These are phyloP conservation scores for Cryptomeria japonica DNA, from an alignment of 75 land plant species.

Conservation along the genomic window DNA sequence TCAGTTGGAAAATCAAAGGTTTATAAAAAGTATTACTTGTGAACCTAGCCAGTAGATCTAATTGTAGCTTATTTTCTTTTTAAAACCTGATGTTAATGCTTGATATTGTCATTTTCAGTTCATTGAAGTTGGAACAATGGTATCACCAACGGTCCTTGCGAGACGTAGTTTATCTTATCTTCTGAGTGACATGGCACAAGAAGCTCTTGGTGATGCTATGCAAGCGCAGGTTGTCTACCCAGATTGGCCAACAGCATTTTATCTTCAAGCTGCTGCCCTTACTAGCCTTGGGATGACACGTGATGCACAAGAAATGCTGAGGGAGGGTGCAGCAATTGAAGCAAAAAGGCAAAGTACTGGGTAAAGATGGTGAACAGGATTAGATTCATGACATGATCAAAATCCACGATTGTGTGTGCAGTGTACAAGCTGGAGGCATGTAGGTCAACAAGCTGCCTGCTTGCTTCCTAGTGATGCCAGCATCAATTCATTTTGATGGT, in stretches of 20 bases:
- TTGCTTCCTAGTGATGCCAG: slow-evolving; percentile 1
- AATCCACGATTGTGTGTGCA: not conserved
- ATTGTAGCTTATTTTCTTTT: slow-evolving; percentile 1
- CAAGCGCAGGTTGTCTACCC: slow-evolving; percentile 66
- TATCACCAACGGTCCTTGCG: slow-evolving; percentile 64
- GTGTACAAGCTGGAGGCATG: not conserved
- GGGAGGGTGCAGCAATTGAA: slow-evolving; percentile 45
- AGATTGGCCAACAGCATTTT: slow-evolving; percentile 68
- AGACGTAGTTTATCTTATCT: slow-evolving; percentile 63
- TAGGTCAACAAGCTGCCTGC: slow-evolving; percentile 12
- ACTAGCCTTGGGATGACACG: slow-evolving; percentile 49
- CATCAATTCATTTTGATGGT: not conserved
- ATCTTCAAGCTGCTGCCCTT: slow-evolving; percentile 66
- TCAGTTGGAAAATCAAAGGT: not conserved
- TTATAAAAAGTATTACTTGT: not conserved
- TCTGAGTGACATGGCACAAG: slow-evolving; percentile 56
- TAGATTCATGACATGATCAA: not conserved
- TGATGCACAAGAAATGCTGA: slow-evolving; percentile 59
- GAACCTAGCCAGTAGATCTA: not conserved
- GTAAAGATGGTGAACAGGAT: not conserved
- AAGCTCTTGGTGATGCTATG: slow-evolving; percentile 73
- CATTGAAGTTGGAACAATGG: slow-evolving; percentile 66
- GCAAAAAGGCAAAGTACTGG: slow-evolving; percentile 11
- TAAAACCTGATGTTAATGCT: not conserved
- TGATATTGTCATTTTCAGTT: slow-evolving; percentile 32